These are phyloP conservation scores for Rhodotorula glutinis DNA, from an alignment of 1,284 basidiomycete species.

Conservation along the genomic window DNA sequence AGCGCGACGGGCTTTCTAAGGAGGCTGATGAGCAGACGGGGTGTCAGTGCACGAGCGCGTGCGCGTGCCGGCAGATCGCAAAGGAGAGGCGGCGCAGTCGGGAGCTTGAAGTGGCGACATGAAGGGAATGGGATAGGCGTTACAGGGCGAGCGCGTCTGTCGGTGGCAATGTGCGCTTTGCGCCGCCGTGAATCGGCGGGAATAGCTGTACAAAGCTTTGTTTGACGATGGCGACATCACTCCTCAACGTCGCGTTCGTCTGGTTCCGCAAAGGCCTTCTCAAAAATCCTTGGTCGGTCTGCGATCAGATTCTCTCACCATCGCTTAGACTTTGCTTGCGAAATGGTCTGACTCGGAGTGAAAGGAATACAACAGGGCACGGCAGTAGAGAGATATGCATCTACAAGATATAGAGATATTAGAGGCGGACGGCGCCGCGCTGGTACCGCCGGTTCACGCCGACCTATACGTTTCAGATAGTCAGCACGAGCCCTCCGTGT, in stretches of 20 bases:
- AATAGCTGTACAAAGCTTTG: too few relatives aligned
- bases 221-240: too few relatives aligned
- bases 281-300: too few relatives aligned
- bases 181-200: too few relatives aligned
- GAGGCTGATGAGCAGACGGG: constrained; percentile 1
- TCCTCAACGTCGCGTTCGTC: too few relatives aligned
- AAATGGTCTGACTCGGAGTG: too few relatives aligned
- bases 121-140: not conserved
- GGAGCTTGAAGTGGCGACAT: not conserved
- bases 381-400: not conserved
- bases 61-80: not conserved
- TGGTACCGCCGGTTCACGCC: constrained; percentile 28
- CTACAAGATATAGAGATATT: not conserved
- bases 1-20: not conserved
- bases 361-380: too few relatives aligned
- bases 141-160: not conserved
- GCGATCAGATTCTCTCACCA: too few relatives aligned
- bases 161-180: too few relatives aligned
- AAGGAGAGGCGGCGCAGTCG: not conserved
- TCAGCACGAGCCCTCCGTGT: not conserved
- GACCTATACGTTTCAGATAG: constrained; percentile 8
- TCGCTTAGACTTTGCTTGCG: too few relatives aligned
- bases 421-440: constrained; percentile 32
- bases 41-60: constrained; percentile 8
- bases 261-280: too few relatives aligned